A percentile compares a stretch with the other conserved stretches of the same genome.
Conservation (phyloP, 495 filamentous ascomycete genomes). For the Usnea hakonensis region DNA sequence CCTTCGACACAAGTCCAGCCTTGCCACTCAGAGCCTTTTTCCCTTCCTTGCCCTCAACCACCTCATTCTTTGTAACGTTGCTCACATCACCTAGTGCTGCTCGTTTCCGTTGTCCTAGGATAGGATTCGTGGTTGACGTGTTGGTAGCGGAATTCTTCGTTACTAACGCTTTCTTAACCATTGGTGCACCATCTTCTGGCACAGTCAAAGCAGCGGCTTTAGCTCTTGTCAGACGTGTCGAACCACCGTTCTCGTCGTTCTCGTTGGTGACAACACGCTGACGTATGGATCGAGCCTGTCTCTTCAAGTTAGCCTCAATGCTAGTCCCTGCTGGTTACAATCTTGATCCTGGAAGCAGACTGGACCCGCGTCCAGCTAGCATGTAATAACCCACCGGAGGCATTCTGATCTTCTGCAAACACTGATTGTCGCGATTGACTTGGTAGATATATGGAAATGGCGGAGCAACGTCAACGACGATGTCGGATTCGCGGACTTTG, state of each 20-base stretch:
- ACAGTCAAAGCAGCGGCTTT: constrained; percentile 71
- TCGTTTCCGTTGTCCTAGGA: constrained; percentile 52
- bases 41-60: constrained; percentile 47
- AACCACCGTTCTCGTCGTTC: constrained; percentile 81
- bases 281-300: constrained; percentile 49
- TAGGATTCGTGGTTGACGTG: constrained; percentile 37
- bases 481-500: background rate
- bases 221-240: constrained; percentile 81
- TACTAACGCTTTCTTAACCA: constrained; percentile 63
- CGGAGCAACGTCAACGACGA: background rate
- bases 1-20: constrained; percentile 65
- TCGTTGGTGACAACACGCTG: constrained; percentile 71
- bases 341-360: background rate
- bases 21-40: constrained; percentile 63
- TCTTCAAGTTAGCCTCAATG: background rate
- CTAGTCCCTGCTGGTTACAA: background rate
- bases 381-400: constrained; percentile 14
- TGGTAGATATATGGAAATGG: background rate
- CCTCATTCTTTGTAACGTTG: constrained; percentile 79
- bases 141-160: constrained; percentile 63
- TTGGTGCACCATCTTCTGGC: constrained; percentile 41
- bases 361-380: background rate
- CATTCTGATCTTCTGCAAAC: constrained; percentile 1
- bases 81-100: constrained; percentile 86
- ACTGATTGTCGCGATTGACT: background rate